A percentile compares a stretch with the other conserved stretches of the same genome.
phyloP scores from a whole-genome alignment of 2,329 filamentous ascomycete species.

The Xylariales sp. region DNA sequence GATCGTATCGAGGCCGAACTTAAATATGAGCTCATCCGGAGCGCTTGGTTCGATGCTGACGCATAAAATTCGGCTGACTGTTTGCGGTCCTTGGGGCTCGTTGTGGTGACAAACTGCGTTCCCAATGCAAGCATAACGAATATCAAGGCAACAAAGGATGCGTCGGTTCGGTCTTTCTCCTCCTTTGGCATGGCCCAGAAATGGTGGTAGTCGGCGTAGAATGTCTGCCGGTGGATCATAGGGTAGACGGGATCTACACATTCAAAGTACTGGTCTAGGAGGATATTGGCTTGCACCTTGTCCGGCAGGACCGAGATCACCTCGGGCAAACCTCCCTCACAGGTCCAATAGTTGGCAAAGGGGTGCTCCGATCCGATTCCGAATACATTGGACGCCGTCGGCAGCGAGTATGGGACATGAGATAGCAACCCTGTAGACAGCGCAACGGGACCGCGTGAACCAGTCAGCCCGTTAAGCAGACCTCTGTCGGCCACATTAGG shows the following conservation, averaged over 20 bases:
- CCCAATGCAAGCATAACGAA: constrained; percentile 76
- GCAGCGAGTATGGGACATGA: constrained; percentile 67
- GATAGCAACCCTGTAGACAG: constrained; percentile 61
- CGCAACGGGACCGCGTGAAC: constrained; percentile 47
- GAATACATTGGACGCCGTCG: constrained; percentile 72
- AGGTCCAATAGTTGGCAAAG: constrained; percentile 83
- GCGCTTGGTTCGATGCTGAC: constrained; percentile 72
- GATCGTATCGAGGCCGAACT: constrained; percentile 69
- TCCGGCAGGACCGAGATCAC: constrained; percentile 72
- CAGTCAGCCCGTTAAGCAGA: constrained; percentile 38
- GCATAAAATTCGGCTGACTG: constrained; percentile 79
- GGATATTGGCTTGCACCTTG: constrained; percentile 70
- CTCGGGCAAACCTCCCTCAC: constrained; percentile 68
- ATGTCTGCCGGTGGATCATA: constrained; percentile 71
- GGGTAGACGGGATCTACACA: constrained; percentile 78
- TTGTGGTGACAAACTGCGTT: constrained; percentile 67
- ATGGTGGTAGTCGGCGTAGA: constrained; percentile 73
- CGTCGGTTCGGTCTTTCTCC: constrained; percentile 60
- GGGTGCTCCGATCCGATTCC: constrained; percentile 76
- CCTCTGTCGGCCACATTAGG: constrained; percentile 55
- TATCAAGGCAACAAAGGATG: constrained; percentile 66
- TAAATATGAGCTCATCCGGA: constrained; percentile 72
- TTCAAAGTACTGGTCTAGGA: constrained; percentile 61
- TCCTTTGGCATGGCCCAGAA: constrained; percentile 62
- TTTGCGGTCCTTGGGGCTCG: constrained; percentile 57